phyloP scores from a whole-genome alignment of 2,329 filamentous ascomycete genomes.

The Setomelanomma holmii region DNA sequence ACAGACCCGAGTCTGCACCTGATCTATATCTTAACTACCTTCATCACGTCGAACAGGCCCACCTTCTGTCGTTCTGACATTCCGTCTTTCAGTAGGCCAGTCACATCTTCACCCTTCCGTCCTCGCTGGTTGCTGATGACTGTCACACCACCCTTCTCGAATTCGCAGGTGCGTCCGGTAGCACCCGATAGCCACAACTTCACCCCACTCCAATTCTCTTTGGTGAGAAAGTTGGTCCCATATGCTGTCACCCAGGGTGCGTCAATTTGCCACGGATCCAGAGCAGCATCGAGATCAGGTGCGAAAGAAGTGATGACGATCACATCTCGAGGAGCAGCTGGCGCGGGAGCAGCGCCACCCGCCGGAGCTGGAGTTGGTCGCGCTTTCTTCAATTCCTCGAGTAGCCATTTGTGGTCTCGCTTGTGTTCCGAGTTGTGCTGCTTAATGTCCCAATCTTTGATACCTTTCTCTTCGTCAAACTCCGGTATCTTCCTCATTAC shows the following conservation, averaged over 20 bases:
- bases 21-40: conserved; percentile 23
- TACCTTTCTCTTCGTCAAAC: conserved; percentile 55
- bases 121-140: conserved; percentile 57
- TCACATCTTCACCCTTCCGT: conserved; percentile 41
- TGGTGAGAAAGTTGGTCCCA: conserved; percentile 58
- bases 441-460: conserved; percentile 59
- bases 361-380: conserved; percentile 12
- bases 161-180: conserved; percentile 55
- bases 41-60: conserved; percentile 37
- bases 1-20: not conserved
- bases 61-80: conserved; percentile 35
- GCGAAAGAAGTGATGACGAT: conserved; percentile 66
- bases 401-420: conserved; percentile 61
- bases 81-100: conserved; percentile 31
- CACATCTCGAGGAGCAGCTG: conserved; percentile 30
- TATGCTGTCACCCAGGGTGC: conserved; percentile 61
- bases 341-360: conserved; percentile 8
- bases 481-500: conserved; percentile 60
- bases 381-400: conserved; percentile 44
- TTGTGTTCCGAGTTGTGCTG: conserved; percentile 59
- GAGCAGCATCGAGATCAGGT: conserved; percentile 58
- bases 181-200: conserved; percentile 56
- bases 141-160: conserved; percentile 41
- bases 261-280: conserved; percentile 57
- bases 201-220: conserved; percentile 54